Evolutionary conservation across 257 asterid genomes (phyloP).

Genomic region (Petunia axillaris): DNA sequence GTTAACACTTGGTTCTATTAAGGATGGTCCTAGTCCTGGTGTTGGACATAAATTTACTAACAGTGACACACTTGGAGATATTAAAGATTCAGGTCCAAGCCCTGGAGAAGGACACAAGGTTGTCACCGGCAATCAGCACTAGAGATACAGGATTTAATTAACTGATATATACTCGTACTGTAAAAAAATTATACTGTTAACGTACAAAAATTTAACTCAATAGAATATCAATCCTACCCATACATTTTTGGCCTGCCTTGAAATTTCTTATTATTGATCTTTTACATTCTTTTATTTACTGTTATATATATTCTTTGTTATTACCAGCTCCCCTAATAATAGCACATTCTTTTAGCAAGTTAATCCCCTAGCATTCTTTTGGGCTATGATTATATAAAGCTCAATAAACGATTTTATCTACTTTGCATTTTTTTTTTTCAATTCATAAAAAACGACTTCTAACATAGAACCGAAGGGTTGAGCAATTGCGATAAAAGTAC

Average conservation of each 20-base stretch:
- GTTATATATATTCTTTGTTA: neutral
- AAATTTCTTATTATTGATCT: neutral
- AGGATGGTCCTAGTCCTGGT: slow-evolving; percentile 25
- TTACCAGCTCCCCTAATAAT: neutral
- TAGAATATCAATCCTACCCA: too few species aligned
- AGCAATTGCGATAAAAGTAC: too few species aligned
- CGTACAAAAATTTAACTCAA: too few species aligned
- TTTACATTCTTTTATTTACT: neutral
- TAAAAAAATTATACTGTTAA: too few species aligned
- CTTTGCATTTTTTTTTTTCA: too few species aligned
- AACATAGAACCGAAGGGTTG: too few species aligned
- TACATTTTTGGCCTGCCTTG: neutral
- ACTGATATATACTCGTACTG: too few species aligned
- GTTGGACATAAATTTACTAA: slow-evolving; percentile 1
- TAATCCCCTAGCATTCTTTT: neutral
- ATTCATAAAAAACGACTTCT: too few species aligned
- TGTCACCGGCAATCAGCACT: neutral
- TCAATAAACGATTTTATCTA: too few species aligned
- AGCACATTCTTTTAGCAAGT: neutral
- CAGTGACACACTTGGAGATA: slow-evolving; percentile 2
- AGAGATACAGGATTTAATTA: neutral
- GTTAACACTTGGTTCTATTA: slow-evolving; percentile 22
- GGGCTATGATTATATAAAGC: neutral
- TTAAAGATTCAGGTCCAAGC: slow-evolving; percentile 30
- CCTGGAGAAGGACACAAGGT: slow-evolving; percentile 30